Conservation (phyloP, 208 protist genomes). For the Leishmania lainsoni region DNA sequence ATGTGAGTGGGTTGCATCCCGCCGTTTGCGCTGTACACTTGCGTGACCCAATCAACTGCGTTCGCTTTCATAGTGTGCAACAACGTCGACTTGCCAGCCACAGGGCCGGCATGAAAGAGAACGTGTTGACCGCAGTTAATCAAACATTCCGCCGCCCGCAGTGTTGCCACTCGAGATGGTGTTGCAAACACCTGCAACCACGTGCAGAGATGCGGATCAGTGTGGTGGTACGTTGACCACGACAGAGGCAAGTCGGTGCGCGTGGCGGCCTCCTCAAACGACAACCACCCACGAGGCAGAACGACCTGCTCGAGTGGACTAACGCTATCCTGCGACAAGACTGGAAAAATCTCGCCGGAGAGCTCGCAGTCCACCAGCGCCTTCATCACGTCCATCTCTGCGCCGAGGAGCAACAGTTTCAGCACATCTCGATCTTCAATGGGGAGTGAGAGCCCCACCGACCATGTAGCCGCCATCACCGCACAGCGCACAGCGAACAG, state of each 20-base stretch:
- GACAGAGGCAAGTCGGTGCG: slow-evolving; percentile 38
- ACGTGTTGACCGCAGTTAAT: slow-evolving; percentile 79
- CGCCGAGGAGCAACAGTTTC: slow-evolving; percentile 46
- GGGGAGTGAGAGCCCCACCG: slow-evolving; percentile 37
- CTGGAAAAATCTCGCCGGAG: slow-evolving; percentile 28
- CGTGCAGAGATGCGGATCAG: slow-evolving; percentile 39
- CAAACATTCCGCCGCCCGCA: slow-evolving; percentile 73
- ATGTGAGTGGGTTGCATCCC: slow-evolving; percentile 45
- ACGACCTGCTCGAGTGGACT: slow-evolving; percentile 31
- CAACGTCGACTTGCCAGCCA: slow-evolving; percentile 75
- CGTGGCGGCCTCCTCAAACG: slow-evolving; percentile 46
- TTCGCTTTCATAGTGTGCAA: slow-evolving; percentile 57
- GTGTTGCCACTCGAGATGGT: slow-evolving; percentile 51
- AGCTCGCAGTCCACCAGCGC: slow-evolving; percentile 23
- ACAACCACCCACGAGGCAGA: slow-evolving; percentile 66
- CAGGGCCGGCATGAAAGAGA: slow-evolving; percentile 49
- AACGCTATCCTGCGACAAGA: slow-evolving; percentile 18
- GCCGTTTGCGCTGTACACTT: slow-evolving; percentile 54
- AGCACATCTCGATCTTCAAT: slow-evolving; percentile 38
- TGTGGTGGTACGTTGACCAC: slow-evolving; percentile 48
- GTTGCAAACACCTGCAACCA: slow-evolving; percentile 66
- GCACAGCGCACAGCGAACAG: slow-evolving; percentile 51
- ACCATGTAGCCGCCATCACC: slow-evolving; percentile 67
- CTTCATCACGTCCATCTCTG: slow-evolving; percentile 25
- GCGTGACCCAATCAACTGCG: slow-evolving; percentile 53